Percentiles rank a stretch among this genome's conserved stretches.
phyloP scores from a whole-genome alignment of 2,329 filamentous ascomycete genomes.

The Thermomyces lanuginosus region DNA sequence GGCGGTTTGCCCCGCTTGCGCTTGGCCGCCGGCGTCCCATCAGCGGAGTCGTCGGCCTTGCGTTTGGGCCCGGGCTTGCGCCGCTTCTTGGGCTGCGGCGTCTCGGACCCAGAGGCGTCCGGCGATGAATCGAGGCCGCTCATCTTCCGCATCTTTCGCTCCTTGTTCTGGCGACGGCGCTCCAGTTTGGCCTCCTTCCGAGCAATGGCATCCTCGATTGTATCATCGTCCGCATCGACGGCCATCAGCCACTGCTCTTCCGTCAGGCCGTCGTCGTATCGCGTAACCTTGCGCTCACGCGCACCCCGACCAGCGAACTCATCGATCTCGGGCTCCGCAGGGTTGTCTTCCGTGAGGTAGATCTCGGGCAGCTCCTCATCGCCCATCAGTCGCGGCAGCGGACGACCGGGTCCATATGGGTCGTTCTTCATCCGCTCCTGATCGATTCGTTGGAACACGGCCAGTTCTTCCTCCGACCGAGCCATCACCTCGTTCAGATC shows the following conservation, averaged over 20 bases:
- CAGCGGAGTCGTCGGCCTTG: slow-evolving; percentile 63
- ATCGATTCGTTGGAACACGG: slow-evolving; percentile 68
- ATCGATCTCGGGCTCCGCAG: slow-evolving; percentile 60
- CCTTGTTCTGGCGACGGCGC: slow-evolving; percentile 59
- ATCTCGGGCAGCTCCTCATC: slow-evolving; percentile 87
- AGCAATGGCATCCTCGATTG: slow-evolving; percentile 78
- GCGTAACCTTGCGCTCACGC: slow-evolving; percentile 82
- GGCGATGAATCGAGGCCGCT: slow-evolving; percentile 52
- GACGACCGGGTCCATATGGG: slow-evolving; percentile 54
- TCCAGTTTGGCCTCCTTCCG: slow-evolving; percentile 76
- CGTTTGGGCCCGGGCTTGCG: slow-evolving; percentile 72
- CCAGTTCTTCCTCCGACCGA: slow-evolving; percentile 63
- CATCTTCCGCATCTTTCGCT: slow-evolving; percentile 38
- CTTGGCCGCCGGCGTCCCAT: slow-evolving; percentile 62
- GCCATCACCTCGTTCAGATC: slow-evolving; percentile 91
- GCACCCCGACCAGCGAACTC: slow-evolving; percentile 75
- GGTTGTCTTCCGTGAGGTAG: slow-evolving; percentile 74
- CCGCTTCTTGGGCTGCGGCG: slow-evolving; percentile 58
- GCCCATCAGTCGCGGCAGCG: slow-evolving; percentile 61
- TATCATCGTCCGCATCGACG: slow-evolving; percentile 91
- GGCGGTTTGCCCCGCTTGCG: slow-evolving; percentile 57
- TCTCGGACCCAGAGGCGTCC: slow-evolving; percentile 66
- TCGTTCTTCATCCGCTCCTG: slow-evolving; percentile 50
- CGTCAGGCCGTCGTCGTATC: slow-evolving; percentile 91
- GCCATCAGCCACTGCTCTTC: slow-evolving; percentile 99